Evolutionary conservation across 2,329 filamentous ascomycete species (phyloP).

Genomic region (Xylaria sp.): DNA sequence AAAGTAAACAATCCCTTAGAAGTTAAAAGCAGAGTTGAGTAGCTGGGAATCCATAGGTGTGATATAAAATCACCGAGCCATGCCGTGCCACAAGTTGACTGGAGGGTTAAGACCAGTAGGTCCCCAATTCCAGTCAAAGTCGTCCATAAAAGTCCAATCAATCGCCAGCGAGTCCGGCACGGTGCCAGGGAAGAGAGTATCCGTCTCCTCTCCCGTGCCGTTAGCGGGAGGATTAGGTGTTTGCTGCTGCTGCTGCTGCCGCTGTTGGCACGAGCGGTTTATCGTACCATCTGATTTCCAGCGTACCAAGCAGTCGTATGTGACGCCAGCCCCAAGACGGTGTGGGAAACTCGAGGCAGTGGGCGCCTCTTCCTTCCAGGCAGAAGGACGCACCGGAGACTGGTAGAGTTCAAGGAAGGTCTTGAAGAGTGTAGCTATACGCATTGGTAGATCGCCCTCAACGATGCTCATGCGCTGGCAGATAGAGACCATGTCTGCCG

Average conservation of each 20-base stretch:
- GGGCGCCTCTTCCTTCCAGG: conserved; percentile 54
- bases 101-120: conserved; percentile 29
- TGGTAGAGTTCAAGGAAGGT: conserved; percentile 57
- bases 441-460: conserved; percentile 61
- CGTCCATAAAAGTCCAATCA: conserved; percentile 52
- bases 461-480: conserved; percentile 58
- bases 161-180: conserved; percentile 43
- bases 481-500: conserved; percentile 51
- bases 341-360: conserved; percentile 57
- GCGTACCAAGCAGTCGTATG: conserved; percentile 61
- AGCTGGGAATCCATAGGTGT: neutral
- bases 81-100: conserved; percentile 30
- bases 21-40: neutral
- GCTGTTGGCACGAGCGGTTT: conserved; percentile 23
- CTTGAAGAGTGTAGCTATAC: conserved; percentile 60
- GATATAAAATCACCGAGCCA: conserved; percentile 27
- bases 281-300: conserved; percentile 54
- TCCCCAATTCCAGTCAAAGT: conserved; percentile 49
- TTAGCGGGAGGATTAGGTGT: conserved; percentile 23
- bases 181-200: conserved; percentile 25
- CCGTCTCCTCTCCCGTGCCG: conserved; percentile 33
- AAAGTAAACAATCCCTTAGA: neutral
- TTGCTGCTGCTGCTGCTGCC: conserved; percentile 34
- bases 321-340: conserved; percentile 61
- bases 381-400: conserved; percentile 48